These are phyloP conservation scores for Wickerhamiella shivajii DNA, from an alignment of 805 yeast genomes.

Conservation along the genomic window DNA sequence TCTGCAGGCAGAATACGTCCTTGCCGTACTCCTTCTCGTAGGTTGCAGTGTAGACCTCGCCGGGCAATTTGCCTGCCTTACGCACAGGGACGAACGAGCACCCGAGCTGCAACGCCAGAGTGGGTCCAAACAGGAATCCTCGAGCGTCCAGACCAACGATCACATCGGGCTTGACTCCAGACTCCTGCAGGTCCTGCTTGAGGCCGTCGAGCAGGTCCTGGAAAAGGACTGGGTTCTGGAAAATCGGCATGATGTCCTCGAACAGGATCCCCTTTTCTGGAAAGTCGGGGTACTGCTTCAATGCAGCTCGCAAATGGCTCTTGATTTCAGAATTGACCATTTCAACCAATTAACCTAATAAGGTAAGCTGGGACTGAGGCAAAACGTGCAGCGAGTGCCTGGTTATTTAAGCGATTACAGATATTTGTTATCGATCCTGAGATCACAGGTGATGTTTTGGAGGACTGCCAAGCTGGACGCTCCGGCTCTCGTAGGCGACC, in stretches of 20 bases:
- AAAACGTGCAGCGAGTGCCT: too few species aligned
- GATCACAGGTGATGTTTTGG: too few species aligned
- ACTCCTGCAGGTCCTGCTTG: slow-evolving; percentile 50
- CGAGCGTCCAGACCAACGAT: slow-evolving; percentile 92
- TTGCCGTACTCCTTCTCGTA: slow-evolving; percentile 85
- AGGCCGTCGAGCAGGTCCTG: slow-evolving; percentile 70
- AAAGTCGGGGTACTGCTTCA: slow-evolving; percentile 76
- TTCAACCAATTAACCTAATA: too few species aligned
- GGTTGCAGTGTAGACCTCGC: slow-evolving; percentile 54
- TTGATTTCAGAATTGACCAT: slow-evolving; percentile 16
- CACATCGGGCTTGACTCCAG: slow-evolving; percentile 51
- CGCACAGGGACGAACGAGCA: slow-evolving; percentile 93
- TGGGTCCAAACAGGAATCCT: slow-evolving; percentile 93
- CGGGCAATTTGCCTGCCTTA: slow-evolving; percentile 92
- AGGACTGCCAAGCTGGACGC: too few species aligned
- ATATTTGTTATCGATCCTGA: too few species aligned
- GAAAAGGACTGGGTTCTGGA: slow-evolving; percentile 68
- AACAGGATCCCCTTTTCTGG: slow-evolving; percentile 86
- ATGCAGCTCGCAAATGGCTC: slow-evolving; percentile 19
- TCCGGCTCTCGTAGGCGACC: too few species aligned
- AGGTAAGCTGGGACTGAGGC: too few species aligned
- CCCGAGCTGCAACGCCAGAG: slow-evolving; percentile 75
- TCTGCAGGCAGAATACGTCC: slow-evolving; percentile 81
- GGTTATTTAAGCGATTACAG: too few species aligned
- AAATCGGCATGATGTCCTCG: slow-evolving; percentile 93